A percentile compares a stretch with the other conserved stretches of the same genome.
Evolutionary conservation across 805 yeast species (phyloP).

Genomic region (Pichia californica): DNA sequence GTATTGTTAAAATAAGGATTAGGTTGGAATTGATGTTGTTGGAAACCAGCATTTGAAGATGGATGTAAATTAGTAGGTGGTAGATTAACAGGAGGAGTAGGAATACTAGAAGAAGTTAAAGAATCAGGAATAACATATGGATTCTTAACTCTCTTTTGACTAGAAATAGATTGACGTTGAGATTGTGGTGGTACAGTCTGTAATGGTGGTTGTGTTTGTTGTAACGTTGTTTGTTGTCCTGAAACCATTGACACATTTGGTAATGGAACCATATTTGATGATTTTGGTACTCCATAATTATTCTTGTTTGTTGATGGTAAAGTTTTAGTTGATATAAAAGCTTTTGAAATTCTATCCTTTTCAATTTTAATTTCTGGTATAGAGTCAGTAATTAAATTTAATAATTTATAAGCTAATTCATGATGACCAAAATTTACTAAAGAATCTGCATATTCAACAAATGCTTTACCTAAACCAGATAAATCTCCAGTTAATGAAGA

Average conservation of each 20-base stretch:
- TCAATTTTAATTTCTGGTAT: conserved; percentile 66
- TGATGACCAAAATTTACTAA: conserved; percentile 80
- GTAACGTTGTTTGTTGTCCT: background rate
- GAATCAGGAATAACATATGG: conserved; percentile 17
- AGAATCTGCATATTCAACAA: conserved; percentile 75
- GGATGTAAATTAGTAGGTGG: no score
- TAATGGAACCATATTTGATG: background rate
- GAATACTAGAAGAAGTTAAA: background rate
- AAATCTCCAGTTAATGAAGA: conserved; percentile 36
- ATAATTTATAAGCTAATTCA: conserved; percentile 67
- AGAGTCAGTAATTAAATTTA: conserved; percentile 65
- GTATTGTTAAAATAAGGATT: background rate
- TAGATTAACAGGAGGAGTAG: no score
- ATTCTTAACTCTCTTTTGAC: conserved; percentile 5
- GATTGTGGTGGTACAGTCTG: conserved; percentile 12
- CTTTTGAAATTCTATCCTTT: conserved; percentile 71
- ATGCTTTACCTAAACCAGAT: conserved; percentile 48
- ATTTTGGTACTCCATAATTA: conserved; percentile 7
- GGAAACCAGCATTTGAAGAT: background rate
- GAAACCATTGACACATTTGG: no score
- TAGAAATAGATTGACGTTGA: background rate
- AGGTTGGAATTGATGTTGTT: background rate
- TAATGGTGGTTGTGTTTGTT: conserved; percentile 7
- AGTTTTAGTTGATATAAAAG: conserved; percentile 32
- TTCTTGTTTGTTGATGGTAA: conserved; percentile 8